Conservation (phyloP, 2,329 filamentous ascomycete species). For the Pseudophaeomoniella oleicola region DNA sequence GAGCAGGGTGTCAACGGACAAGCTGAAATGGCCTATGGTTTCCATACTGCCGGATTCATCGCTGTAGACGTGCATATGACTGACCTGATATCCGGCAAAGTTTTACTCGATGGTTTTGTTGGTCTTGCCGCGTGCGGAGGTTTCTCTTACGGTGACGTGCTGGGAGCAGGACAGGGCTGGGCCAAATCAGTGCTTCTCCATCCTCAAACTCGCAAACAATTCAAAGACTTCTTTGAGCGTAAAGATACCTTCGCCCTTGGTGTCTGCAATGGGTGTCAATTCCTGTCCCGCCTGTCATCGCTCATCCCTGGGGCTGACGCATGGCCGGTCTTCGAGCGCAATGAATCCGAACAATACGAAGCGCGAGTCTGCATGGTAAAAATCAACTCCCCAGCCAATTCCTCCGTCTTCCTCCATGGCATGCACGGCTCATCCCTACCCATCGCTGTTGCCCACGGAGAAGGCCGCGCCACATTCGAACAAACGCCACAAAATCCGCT, state of each 20-base stretch:
- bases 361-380: constrained; percentile 75
- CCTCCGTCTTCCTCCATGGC: constrained; percentile 77
- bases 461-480: constrained; percentile 65
- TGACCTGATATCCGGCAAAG: constrained; percentile 56
- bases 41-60: constrained; percentile 79
- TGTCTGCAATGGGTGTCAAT: constrained; percentile 96
- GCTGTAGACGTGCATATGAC: constrained; percentile 95
- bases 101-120: constrained; percentile 67
- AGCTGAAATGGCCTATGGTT: constrained; percentile 96
- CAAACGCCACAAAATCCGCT: constrained; percentile 25
- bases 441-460: constrained; percentile 80
- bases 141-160: constrained; percentile 85
- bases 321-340: constrained; percentile 81
- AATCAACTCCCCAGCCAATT: constrained; percentile 45
- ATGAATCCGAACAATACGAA: constrained; percentile 79
- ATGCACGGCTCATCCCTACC: constrained; percentile 73
- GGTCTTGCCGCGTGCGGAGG: constrained; percentile 91
- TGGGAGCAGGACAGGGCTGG: constrained; percentile 95
- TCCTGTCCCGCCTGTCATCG: constrained; percentile 68
- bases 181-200: constrained; percentile 85
- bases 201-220: constrained; percentile 58
- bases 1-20: constrained; percentile 94
- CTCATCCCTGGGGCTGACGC: constrained; percentile 70
- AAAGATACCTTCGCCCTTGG: constrained; percentile 84
- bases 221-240: constrained; percentile 72